Evolutionary conservation across 305 asterid genomes (phyloP), one percentile per base, ranked within the genome.

Genomic region (Fraxinus dipetala): DNA sequence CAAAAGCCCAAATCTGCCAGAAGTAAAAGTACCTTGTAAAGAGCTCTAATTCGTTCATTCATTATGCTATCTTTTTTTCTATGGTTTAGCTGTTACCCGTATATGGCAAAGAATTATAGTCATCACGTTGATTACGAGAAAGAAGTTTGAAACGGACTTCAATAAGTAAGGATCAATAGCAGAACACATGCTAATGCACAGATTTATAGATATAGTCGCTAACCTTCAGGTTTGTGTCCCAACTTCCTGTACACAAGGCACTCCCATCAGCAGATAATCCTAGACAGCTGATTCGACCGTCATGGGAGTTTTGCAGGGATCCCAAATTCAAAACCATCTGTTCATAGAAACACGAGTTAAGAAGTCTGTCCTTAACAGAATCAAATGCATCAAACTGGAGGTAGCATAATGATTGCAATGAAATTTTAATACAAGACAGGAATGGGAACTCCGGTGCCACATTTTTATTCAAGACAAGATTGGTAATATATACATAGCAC

Each of bases 211-310:
- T 30, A 9, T 75, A 22, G 43, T 28, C 30, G 74, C 24, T 82
- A 67, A 96, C 99, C 98, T 96, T 94, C 79, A 96, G 89, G 89
- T 91, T 96, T 77, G 98, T 89, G 86, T 96, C 99, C 89, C 82
- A 94, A 85, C 99, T 96, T 87, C 99, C 99, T 83, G 98, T 94
- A 90, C 98, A 96, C 86, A 96, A 87, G 82, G 97, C 98, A 80
- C 98, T 94, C 70, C 99, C 99, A 84, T 96, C 99, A 75, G 97
- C 97, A 54, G 99, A 96, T 70, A 96, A 86, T 72, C 97, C 98
- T 87, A 96, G 85, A 88, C 98, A 96, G 90, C 87, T 94, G 78
- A 96, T 88, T 78, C 97, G 94, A 59, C 84, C 84, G 65, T 88
- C 93, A 43, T 93, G 99, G 80, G 99, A 96, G 87, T 88, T 94